A percentile compares a stretch with the other conserved stretches of the same genome.
phyloP scores from a whole-genome alignment of 768 basidiomycete genomes.

The Tricholoma flavovirens region DNA sequence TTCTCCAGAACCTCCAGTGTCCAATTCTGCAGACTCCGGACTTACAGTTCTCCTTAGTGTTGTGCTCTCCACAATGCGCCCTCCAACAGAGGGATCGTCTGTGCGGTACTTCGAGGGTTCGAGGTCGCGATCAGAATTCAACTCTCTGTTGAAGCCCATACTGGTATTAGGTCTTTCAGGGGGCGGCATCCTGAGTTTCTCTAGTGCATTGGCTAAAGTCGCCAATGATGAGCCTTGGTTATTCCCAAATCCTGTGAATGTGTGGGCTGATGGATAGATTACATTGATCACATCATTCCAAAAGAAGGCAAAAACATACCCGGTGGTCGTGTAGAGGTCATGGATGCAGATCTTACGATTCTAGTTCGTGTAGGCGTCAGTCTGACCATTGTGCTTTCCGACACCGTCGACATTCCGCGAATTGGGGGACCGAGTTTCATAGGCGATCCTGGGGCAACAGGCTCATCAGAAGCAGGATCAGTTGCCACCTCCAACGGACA shows the following conservation, averaged over 20 bases:
- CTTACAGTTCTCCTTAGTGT: background rate
- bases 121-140: slow-evolving; percentile 18
- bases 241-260: slow-evolving; percentile 18
- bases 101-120: slow-evolving; percentile 6
- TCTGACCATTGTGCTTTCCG: slow-evolving; percentile 8
- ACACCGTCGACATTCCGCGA: slow-evolving; percentile 7
- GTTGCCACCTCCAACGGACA: slow-evolving; percentile 10
- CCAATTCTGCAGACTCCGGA: slow-evolving; percentile 2
- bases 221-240: slow-evolving; percentile 41
- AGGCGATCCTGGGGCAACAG: slow-evolving; percentile 25
- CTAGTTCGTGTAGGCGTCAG: slow-evolving; percentile 27
- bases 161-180: slow-evolving; percentile 66
- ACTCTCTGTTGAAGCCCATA: slow-evolving; percentile 53
- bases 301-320: slow-evolving; percentile 18
- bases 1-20: background rate
- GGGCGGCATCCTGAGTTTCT: slow-evolving; percentile 62
- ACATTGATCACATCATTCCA: background rate
- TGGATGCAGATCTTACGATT: slow-evolving; percentile 25
- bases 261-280: slow-evolving; percentile 16
- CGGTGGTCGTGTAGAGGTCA: slow-evolving; percentile 22
- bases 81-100: slow-evolving; percentile 7
- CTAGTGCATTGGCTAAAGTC: slow-evolving; percentile 60
- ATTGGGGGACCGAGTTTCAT: slow-evolving; percentile 27
- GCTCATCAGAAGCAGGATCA: slow-evolving; percentile 1
- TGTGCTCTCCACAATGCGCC: background rate